Base-by-base conservation (phyloP, 2,329 filamentous ascomycete species). In the Trichoderma pleuroti region DNA sequence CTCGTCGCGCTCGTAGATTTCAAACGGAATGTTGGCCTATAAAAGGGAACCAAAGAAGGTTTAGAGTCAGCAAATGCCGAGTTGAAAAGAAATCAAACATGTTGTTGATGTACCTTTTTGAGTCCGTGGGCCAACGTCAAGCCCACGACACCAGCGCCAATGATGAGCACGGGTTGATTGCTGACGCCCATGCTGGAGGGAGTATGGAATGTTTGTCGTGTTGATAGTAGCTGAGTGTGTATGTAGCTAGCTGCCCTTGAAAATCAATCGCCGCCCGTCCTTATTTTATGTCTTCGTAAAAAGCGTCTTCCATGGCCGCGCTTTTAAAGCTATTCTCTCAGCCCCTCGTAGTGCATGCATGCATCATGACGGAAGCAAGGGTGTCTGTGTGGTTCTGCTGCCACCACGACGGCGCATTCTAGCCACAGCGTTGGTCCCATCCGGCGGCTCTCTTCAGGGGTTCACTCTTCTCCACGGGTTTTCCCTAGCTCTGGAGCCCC, bases 121-220 rank as follows among this genome's bases (percentile, higher is more conserved):
- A 81, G 76, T 18, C 78, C 80, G 46, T 82, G 77, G n/a, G 80
- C 81, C 46, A 82, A 75, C 1, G 77, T 76, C 54, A 82, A 73
- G 18, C 81, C 81, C 11, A 81, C 78, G 42, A 82, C 77, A 46
- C 81, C 81, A 7, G 79, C 80, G 28, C 81, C 81, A 34, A 78
- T 77, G 67, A 82, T 81, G 57, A 82, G 71, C 39, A 82, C 77
- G 28, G 77, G 78, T 60, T 77, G 73, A 26, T 70, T 34, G 42
- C 9, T 70, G 61, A 10, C 56, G 12, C 34, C 30, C 71, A 72
- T 70, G n/a, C 26, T 54, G 54, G 5, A 52, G 60, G 14, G 11
- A 18, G 26, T 28, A 4, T 39, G 14, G 4, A 32, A 36, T 18
- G 10, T 16, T 12, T 46, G 42, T 21, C 21, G 42, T 49, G 42